Conservation (phyloP, 805 yeast genomes). For the Pichia deserticola region DNA sequence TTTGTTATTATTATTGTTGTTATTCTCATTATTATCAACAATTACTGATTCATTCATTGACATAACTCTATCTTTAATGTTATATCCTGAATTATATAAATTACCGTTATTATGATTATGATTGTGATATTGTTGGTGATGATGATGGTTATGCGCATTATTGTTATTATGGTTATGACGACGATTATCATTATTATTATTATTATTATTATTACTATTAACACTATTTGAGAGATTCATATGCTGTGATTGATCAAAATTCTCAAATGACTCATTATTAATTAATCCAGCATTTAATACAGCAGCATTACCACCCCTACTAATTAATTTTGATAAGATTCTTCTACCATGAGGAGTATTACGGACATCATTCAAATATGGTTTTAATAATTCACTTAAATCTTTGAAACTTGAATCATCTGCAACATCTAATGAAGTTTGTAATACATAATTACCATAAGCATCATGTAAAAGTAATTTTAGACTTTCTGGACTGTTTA, state of each 20-base stretch:
- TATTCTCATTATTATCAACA: not conserved
- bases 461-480: conserved; percentile 46
- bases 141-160: not conserved
- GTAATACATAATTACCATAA: conserved; percentile 52
- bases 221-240: not conserved
- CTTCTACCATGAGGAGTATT: conserved; percentile 96
- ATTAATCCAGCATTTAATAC: not conserved
- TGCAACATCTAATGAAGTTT: conserved; percentile 52
- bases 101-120: not conserved
- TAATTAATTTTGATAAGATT: conserved; percentile 56
- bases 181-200: not conserved
- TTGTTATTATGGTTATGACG: conserved; percentile 4
- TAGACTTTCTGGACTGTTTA: conserved; percentile 29
- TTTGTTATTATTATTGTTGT: not conserved
- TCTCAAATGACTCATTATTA: conserved; percentile 1
- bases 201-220: not conserved
- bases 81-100: conserved; percentile 1
- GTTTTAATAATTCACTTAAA: conserved; percentile 55
- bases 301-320: conserved; percentile 25
- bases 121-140: not conserved
- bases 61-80: not conserved
- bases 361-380: conserved; percentile 69
- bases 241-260: not conserved
- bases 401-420: conserved; percentile 42
- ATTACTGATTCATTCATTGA: not conserved